Evolutionary conservation across 2,329 filamentous ascomycete species (phyloP).

Genomic region (Trichoderma koningii): DNA sequence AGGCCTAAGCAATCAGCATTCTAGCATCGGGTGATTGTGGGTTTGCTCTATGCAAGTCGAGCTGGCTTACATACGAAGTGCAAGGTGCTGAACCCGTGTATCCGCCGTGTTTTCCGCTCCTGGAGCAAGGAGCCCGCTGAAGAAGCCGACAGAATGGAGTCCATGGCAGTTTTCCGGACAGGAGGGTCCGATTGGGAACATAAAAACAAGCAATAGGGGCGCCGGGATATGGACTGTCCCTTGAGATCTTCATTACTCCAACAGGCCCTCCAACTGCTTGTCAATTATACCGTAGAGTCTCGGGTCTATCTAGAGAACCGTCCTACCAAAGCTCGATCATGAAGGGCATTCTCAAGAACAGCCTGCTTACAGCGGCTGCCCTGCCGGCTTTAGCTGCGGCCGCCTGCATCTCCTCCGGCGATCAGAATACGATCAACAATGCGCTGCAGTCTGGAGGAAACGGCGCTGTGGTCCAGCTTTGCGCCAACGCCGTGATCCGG

Average conservation of each 20-base stretch:
- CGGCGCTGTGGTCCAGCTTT: conserved; percentile 32
- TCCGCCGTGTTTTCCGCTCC: neutral
- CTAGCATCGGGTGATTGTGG: conserved; percentile 22
- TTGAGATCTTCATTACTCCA: neutral
- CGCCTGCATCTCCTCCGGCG: conserved; percentile 31
- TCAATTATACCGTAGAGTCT: neutral
- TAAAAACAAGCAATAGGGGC: neutral
- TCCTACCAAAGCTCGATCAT: neutral
- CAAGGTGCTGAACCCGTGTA: conserved; percentile 12
- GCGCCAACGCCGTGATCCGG: conserved; percentile 29
- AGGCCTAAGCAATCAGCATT: conserved; percentile 7
- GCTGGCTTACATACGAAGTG: neutral
- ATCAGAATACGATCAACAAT: conserved; percentile 31
- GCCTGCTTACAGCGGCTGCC: conserved; percentile 14
- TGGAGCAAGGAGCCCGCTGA: neutral
- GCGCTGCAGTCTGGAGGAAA: conserved; percentile 29
- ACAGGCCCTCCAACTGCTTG: neutral
- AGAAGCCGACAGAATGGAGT: neutral
- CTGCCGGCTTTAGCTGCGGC: conserved; percentile 16
- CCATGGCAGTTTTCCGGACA: neutral
- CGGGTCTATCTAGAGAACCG: neutral
- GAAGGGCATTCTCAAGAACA: conserved; percentile 10
- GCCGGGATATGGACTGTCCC: neutral
- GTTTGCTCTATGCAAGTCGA: conserved; percentile 3
- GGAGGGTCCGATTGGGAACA: neutral